Percentiles rank a stretch among this genome's conserved stretches.
phyloP scores from a whole-genome alignment of 345 rosid genomes.

The Brassica carinata region DNA sequence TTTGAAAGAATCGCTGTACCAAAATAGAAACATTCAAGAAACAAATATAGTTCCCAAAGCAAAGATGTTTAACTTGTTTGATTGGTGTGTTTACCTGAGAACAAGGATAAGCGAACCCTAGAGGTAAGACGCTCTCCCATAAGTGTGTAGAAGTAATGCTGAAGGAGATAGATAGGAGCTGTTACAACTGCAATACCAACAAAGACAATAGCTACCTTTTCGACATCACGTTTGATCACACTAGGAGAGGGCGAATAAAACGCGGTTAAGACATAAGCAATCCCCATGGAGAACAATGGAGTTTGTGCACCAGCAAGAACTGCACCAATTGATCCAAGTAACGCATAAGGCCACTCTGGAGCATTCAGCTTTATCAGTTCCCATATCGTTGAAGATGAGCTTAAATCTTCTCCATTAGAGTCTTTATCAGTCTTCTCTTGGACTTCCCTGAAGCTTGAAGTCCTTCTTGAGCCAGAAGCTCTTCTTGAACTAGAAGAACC shows the following conservation, averaged over 20 bases:
- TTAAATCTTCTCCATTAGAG: slow-evolving; percentile 19
- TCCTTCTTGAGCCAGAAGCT: slow-evolving; percentile 27
- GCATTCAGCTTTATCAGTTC: slow-evolving; percentile 68
- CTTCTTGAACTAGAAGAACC: slow-evolving; percentile 32
- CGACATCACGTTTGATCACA: slow-evolving; percentile 52
- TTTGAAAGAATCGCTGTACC: slow-evolving; percentile 72
- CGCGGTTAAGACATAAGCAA: slow-evolving; percentile 63
- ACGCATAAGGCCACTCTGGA: slow-evolving; percentile 81
- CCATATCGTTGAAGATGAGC: slow-evolving; percentile 49
- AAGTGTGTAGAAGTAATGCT: slow-evolving; percentile 74
- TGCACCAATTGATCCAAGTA: slow-evolving; percentile 83
- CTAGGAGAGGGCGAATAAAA: slow-evolving; percentile 55
- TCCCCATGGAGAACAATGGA: slow-evolving; percentile 73
- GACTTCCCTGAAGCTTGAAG: slow-evolving; percentile 40
- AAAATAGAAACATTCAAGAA: neutral
- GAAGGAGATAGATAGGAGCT: slow-evolving; percentile 66
- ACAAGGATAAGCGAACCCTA: slow-evolving; percentile 69
- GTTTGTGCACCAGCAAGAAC: slow-evolving; percentile 71
- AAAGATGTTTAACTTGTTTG: neutral
- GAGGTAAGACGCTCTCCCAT: slow-evolving; percentile 85
- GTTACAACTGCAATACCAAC: slow-evolving; percentile 53
- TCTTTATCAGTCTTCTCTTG: slow-evolving; percentile 27
- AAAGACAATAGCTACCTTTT: slow-evolving; percentile 50
- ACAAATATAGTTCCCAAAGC: neutral
- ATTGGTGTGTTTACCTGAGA: slow-evolving; percentile 61